A percentile compares a stretch with the other conserved stretches of the same genome.
These are phyloP conservation scores for Xylaria palmicola DNA, from an alignment of 495 filamentous ascomycete genomes.

Conservation along the genomic window DNA sequence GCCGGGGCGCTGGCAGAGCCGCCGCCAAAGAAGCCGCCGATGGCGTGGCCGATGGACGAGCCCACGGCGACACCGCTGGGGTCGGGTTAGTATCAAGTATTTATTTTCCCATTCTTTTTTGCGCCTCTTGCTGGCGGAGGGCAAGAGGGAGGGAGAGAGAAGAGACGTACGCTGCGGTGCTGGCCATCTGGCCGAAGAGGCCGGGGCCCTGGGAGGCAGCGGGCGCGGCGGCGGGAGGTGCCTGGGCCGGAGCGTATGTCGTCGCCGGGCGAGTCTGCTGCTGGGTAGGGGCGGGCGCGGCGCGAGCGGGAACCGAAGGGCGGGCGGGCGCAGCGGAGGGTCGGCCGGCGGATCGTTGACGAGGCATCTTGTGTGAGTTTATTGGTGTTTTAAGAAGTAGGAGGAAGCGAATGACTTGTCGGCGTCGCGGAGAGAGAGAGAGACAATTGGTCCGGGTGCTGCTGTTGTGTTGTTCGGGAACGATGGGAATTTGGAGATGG, in stretches of 20 bases:
- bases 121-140: neutral
- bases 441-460: neutral
- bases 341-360: conserved; percentile 66
- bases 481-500: neutral
- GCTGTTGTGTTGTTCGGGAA: too few species aligned
- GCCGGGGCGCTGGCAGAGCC: conserved; percentile 66
- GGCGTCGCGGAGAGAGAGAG: neutral
- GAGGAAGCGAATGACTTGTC: neutral
- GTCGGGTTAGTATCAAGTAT: conserved; percentile 23
- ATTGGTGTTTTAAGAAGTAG: neutral
- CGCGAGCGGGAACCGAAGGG: conserved; percentile 63
- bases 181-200: conserved; percentile 83
- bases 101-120: too few species aligned
- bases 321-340: conserved; percentile 58
- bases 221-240: conserved; percentile 33
- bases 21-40: conserved; percentile 78
- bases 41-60: conserved; percentile 89
- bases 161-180: conserved; percentile 72
- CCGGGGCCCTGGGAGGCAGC: conserved; percentile 63
- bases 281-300: conserved; percentile 52
- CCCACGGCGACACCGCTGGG: conserved; percentile 90
- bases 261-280: conserved; percentile 63
- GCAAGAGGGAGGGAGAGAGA: neutral
- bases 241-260: conserved; percentile 61
- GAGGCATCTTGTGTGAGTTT: conserved; percentile 62